Conservation (phyloP, 2,329 filamentous ascomycete genomes). For the Fusarium pseudograminearum region DNA sequence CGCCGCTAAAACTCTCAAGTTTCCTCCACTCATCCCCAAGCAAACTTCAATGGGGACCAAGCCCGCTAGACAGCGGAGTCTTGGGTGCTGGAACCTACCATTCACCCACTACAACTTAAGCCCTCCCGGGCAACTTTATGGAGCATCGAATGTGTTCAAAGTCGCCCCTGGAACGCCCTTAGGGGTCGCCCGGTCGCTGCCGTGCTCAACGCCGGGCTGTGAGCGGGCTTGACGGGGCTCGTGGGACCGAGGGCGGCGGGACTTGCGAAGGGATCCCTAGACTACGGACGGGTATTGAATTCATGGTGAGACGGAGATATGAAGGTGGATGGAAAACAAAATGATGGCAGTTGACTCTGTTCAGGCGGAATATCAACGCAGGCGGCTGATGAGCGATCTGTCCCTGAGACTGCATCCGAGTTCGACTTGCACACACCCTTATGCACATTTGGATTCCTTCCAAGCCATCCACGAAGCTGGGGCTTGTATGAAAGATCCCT, state of each 20-base stretch:
- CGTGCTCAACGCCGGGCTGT: slow-evolving; percentile 11
- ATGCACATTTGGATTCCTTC: slow-evolving; percentile 20
- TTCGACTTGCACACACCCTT: slow-evolving; percentile 28
- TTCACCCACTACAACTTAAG: slow-evolving; percentile 33
- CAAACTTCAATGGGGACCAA: slow-evolving; percentile 30
- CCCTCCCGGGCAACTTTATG: slow-evolving; percentile 25
- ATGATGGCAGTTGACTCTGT: slow-evolving; percentile 6
- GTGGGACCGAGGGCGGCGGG: slow-evolving; percentile 17
- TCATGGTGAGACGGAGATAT: slow-evolving; percentile 15
- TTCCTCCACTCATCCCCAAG: slow-evolving; percentile 38
- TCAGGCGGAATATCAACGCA: not conserved
- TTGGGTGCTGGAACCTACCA: slow-evolving; percentile 40
- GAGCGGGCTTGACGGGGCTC: slow-evolving; percentile 19
- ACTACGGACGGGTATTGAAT: slow-evolving; percentile 14
- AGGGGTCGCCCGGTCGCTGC: slow-evolving; percentile 30
- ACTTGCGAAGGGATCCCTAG: slow-evolving; percentile 28
- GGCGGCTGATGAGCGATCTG: slow-evolving; percentile 11
- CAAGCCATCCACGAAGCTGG: slow-evolving; percentile 25
- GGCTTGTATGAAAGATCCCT: slow-evolving; percentile 35
- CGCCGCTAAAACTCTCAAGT: slow-evolving; percentile 32
- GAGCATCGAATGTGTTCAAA: slow-evolving; percentile 27
- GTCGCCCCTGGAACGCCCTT: slow-evolving; percentile 37
- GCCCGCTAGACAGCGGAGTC: slow-evolving; percentile 36
- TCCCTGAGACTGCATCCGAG: slow-evolving; percentile 13
- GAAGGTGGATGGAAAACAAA: slow-evolving; percentile 1